phyloP scores from a whole-genome alignment of 345 rosid genomes.

The Conringia planisiliqua region DNA sequence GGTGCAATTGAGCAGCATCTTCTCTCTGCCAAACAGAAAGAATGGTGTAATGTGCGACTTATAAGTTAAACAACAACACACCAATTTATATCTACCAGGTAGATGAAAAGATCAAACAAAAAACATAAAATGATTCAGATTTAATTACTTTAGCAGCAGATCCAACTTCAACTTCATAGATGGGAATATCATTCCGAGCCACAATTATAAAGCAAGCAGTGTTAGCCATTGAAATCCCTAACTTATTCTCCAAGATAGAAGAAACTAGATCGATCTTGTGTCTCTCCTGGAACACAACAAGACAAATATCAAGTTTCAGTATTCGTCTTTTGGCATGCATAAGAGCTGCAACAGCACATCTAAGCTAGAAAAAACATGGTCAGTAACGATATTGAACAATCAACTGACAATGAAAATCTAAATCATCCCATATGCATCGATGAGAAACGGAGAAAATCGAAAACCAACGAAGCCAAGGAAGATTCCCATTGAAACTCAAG shows the following conservation, averaged over 20 bases:
- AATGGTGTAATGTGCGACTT: background rate
- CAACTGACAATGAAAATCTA: too few relatives aligned
- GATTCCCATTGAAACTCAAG: too few relatives aligned
- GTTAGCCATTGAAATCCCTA: conserved; percentile 48
- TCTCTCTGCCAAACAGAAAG: conserved; percentile 66
- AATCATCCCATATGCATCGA: too few relatives aligned
- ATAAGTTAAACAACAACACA: background rate
- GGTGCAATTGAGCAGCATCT: conserved; percentile 96
- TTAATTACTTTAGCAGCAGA: conserved; percentile 73
- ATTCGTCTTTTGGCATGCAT: too few relatives aligned
- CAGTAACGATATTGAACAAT: too few relatives aligned
- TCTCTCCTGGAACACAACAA: background rate
- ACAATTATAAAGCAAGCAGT: conserved; percentile 92
- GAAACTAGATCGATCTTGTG: background rate
- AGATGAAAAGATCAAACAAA: background rate
- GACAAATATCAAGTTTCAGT: too few relatives aligned
- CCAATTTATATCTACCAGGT: background rate
- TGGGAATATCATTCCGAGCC: conserved; percentile 87
- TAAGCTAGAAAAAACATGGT: too few relatives aligned
- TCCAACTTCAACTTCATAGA: conserved; percentile 96
- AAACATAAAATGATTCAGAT: background rate
- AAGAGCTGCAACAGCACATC: too few relatives aligned
- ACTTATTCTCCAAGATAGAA: background rate
- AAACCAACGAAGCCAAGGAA: too few relatives aligned
- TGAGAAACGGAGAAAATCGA: too few relatives aligned